Evolutionary conservation across 1,139 yeast genomes (phyloP), one percentile per base, ranked within the genome.

Genomic region (Nakaseomyces glabratus): DNA sequence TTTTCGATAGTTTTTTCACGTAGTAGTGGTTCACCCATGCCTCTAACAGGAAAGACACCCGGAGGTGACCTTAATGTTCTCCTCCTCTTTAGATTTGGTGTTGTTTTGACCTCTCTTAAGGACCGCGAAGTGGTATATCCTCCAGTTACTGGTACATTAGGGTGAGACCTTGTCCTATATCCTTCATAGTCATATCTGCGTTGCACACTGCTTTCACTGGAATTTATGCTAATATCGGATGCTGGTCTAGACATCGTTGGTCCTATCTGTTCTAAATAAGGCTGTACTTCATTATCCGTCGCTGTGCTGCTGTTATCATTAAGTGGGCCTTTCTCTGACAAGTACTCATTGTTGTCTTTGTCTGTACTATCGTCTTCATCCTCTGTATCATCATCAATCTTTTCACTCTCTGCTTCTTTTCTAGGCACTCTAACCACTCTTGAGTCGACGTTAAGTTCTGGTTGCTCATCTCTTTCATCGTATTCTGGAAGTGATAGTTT

Each of bases 401-500:
- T 39, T 28, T 40, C 46, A 11, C 34, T 46, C 13, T 30, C 42
- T 13, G 30, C 36, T 12, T 40, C 45, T 22, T 37, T 38, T 11
- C 37, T 36, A 0, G 54, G 43, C 12, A 52, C 39, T 47, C 82
- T 68, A 4, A 80, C 80, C 12, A 81, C 90, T 58, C 90, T 68
- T 3, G 88, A 79, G 52, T 81, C 93, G 62, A 73, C 67, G 45
- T 76, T 76, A 44, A 79, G 60, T 49, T 79, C 81, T 2, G 93
- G 90, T 48, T 79, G 90, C 53, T 80, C 90, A 58, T 81, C 93
- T 46, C 76, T 67, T 35, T 76, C 73, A 24, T 77, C 86, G 45
- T 71, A 79, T 31, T 63, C 61, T 6, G 93, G 93, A 42, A 81
- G 64, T 22, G 73, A 66, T 54, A 80, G 61, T 34, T 61, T 51